Evolutionary conservation across 2,329 filamentous ascomycete genomes (phyloP).

Genomic region (Aspergillus vadensis): DNA sequence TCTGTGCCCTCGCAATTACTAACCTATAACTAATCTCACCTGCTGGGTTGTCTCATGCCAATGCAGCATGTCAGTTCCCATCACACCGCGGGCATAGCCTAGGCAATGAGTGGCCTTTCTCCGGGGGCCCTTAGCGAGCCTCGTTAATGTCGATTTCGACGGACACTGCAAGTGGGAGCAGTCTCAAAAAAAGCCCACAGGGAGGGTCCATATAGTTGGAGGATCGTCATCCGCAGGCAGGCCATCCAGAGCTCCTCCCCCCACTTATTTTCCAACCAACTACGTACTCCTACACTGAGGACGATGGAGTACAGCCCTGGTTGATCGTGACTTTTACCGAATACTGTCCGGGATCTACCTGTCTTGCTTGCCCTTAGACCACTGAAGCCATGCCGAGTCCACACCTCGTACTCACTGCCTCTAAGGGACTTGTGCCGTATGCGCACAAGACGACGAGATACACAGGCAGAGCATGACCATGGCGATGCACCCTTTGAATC

Average conservation of each 20-base stretch:
- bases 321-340: background rate
- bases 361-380: background rate
- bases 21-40: too few relatives aligned
- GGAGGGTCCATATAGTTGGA: background rate
- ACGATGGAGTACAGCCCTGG: background rate
- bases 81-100: background rate
- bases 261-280: background rate
- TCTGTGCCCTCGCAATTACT: too few relatives aligned
- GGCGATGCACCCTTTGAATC: background rate
- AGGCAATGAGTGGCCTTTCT: background rate
- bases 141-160: too few relatives aligned
- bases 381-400: background rate
- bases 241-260: background rate
- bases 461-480: background rate
- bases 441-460: background rate
- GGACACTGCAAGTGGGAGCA: too few relatives aligned
- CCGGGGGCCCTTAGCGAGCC: background rate
- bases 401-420: background rate
- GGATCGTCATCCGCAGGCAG: constrained; percentile 1
- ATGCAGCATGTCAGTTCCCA: background rate
- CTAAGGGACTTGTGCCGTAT: background rate
- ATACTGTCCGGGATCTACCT: background rate
- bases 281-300: background rate
- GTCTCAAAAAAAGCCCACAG: background rate
- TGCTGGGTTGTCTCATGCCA: background rate